A percentile compares a stretch with the other conserved stretches of the same genome.
Conservation (phyloP, 2,329 filamentous ascomycete species). For the Hymenoscyphus scutula region DNA sequence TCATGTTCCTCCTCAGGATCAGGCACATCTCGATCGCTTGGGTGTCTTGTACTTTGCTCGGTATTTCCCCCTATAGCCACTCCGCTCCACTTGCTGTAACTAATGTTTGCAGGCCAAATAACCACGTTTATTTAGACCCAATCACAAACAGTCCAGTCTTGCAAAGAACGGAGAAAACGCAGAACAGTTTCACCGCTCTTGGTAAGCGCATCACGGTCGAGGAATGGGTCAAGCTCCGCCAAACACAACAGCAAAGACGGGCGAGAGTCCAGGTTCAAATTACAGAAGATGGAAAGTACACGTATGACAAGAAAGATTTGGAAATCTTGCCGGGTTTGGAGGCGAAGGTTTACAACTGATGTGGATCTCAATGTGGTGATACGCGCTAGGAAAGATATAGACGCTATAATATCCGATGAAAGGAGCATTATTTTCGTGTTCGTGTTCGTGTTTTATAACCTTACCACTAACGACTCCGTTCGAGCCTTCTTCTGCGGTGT, state of each 20-base stretch:
- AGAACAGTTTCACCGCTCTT: slow-evolving; percentile 29
- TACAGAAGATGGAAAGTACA: slow-evolving; percentile 6
- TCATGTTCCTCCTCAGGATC: slow-evolving; percentile 37
- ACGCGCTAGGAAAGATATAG: no score
- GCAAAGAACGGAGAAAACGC: slow-evolving; percentile 30
- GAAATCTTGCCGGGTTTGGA: background rate
- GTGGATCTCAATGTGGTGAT: no score
- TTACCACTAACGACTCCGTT: background rate
- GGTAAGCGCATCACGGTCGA: slow-evolving; percentile 45
- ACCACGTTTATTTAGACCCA: slow-evolving; percentile 30
- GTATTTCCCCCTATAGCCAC: background rate
- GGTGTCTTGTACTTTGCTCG: slow-evolving; percentile 47
- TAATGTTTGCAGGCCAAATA: slow-evolving; percentile 23
- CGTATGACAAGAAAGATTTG: background rate
- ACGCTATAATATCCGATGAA: background rate
- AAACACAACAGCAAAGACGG: slow-evolving; percentile 37
- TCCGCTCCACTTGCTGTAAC: background rate
- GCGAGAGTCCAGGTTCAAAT: slow-evolving; percentile 11
- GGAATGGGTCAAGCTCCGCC: slow-evolving; percentile 43
- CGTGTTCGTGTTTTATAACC: background rate
- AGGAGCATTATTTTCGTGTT: background rate
- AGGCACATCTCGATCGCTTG: slow-evolving; percentile 41
- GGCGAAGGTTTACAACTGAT: slow-evolving; percentile 2
- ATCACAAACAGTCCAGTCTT: slow-evolving; percentile 36
- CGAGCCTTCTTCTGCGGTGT: background rate